A percentile compares a stretch with the other conserved stretches of the same genome.
Evolutionary conservation across 352 stramenopile species (phyloP).

Genomic region (Phytopythium litorale): DNA sequence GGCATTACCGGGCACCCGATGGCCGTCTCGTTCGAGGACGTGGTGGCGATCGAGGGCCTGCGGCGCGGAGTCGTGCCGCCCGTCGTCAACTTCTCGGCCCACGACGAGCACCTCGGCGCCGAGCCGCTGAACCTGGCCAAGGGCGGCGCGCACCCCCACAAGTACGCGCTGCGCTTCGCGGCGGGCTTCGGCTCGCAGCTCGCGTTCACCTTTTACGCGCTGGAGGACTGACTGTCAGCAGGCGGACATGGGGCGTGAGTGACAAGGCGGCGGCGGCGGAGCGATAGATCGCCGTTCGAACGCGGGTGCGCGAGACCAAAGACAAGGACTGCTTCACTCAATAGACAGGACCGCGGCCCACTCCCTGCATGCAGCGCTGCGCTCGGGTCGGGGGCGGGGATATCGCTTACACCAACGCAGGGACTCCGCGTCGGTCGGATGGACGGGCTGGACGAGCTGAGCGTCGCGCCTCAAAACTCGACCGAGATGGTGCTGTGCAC

Average conservation of each 20-base stretch:
- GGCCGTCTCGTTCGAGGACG: slow-evolving; percentile 96
- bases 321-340: not conserved
- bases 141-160: slow-evolving; percentile 67
- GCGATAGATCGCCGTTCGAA: not conserved
- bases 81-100: slow-evolving; percentile 89
- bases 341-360: not conserved
- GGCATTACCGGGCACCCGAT: slow-evolving; percentile 96
- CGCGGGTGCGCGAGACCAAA: not conserved
- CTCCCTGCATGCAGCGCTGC: not conserved
- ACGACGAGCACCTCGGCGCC: slow-evolving; percentile 71
- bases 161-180: slow-evolving; percentile 94
- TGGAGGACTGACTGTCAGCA: slow-evolving; percentile 21
- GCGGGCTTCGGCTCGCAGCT: slow-evolving; percentile 96
- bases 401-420: slow-evolving; percentile 7
- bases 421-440: not conserved
- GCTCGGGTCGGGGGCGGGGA: not conserved
- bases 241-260: not conserved
- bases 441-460: not conserved
- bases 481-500: slow-evolving; percentile 7
- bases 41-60: slow-evolving; percentile 92
- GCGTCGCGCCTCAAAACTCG: not conserved
- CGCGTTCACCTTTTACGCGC: slow-evolving; percentile 93
- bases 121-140: slow-evolving; percentile 45
- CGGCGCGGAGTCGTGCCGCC: slow-evolving; percentile 81
- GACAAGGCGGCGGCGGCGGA: not conserved